These are phyloP conservation scores for Thelephora terrestris DNA, from an alignment of 1,284 basidiomycete species.

Conservation along the genomic window DNA sequence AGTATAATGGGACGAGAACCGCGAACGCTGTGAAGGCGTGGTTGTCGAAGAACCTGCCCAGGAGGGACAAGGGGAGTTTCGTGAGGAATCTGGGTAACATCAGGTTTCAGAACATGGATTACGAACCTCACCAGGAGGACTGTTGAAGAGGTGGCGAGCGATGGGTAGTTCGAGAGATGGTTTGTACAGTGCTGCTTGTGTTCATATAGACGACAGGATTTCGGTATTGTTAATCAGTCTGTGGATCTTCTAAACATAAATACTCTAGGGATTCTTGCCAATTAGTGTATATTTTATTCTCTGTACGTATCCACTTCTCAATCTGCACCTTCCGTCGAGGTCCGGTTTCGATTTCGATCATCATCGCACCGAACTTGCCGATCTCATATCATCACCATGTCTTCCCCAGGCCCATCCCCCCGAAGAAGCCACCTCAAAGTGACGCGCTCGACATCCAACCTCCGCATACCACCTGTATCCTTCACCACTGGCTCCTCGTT, in stretches of 20 bases:
- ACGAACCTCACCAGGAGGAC: no score
- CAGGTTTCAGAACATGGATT: no score
- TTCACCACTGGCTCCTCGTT: slow-evolving; percentile 28
- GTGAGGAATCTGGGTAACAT: neutral
- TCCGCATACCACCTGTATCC: slow-evolving; percentile 19
- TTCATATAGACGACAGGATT: no score
- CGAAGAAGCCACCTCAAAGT: neutral
- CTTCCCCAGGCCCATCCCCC: slow-evolving; percentile 18
- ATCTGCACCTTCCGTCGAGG: no score
- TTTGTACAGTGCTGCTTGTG: no score
- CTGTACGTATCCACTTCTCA: no score
- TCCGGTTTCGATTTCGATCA: slow-evolving; percentile 21
- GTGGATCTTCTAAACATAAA: no score
- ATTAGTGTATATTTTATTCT: no score
- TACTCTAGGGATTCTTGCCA: no score
- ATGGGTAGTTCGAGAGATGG: no score
- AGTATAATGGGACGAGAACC: neutral
- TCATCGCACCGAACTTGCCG: slow-evolving; percentile 16
- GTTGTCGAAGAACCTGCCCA: neutral
- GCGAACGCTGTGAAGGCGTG: neutral
- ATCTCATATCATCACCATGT: slow-evolving; percentile 19
- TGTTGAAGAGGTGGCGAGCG: no score
- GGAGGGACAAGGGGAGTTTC: neutral
- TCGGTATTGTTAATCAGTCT: no score
- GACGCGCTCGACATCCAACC: slow-evolving; percentile 15